Base-by-base conservation (phyloP, 768 basidiomycete species). In the Polyporus arcularius region DNA sequence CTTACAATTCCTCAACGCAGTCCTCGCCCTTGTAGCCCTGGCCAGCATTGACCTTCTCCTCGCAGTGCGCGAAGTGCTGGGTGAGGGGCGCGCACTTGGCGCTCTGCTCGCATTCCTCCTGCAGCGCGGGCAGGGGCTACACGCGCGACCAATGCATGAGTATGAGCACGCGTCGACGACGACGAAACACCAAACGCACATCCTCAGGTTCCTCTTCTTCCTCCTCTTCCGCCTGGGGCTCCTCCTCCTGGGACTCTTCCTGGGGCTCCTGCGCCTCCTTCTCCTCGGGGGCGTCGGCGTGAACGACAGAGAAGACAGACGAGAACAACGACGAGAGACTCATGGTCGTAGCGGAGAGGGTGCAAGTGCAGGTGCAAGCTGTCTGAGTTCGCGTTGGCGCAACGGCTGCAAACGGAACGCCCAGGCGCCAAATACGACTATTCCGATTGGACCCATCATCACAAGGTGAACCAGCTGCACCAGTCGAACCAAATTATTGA, bases 11-110 rank as follows among this genome's bases (percentile, higher is more conserved):
- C 76, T 94, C 92, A 40, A 95, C 89, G 71, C 94, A 96, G 72
- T 96, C 94, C 80, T 96, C 95, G 64, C 86, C 86, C 72, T 92
- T 88, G 84, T 83, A 93, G 41, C 93, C 94, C 69, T 94, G 71
- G 30, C 94, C 95, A 32, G 79, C 80, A 60, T 85, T 75, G 49
- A 97, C 87, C 77, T 93, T 95, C 75, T 95, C 90, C 72, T 91
- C 84, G 75, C 95, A 96, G 71, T 95, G 91, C 60, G 89, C 83
- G 74, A 96, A 96, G 78, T 96, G 95, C 70, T 89, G 85, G 41
- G 87, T 79, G 57, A 87, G 73, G 40, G 85, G 75, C 41, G 82
- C 83, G 66, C 94, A 96, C 65, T 87, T 84, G 3, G 81, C 67
- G 35, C 84, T 76, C 63, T 81, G 73, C 69, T 88, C 80, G 75